These are phyloP conservation scores for Brassica carinata DNA, from an alignment of 345 rosid species.

Conservation along the genomic window DNA sequence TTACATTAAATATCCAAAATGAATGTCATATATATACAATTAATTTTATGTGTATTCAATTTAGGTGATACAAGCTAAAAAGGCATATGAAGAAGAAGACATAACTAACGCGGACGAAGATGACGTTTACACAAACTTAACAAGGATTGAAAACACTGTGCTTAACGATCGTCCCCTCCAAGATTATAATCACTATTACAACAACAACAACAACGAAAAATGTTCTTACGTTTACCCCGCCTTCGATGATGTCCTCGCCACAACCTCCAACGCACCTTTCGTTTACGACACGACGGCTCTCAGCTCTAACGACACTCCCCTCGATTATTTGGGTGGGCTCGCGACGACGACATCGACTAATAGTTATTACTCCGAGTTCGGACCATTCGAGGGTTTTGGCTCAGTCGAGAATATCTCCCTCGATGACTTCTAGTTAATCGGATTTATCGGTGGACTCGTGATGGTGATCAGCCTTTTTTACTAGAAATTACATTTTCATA, in stretches of 20 bases:
- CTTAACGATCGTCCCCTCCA: slow-evolving; percentile 52
- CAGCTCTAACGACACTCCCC: slow-evolving; percentile 67
- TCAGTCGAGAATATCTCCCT: slow-evolving; percentile 76
- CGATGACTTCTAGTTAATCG: slow-evolving; percentile 65
- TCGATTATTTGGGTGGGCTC: slow-evolving; percentile 82
- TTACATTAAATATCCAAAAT: not conserved
- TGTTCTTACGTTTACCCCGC: slow-evolving; percentile 52
- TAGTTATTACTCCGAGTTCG: slow-evolving; percentile 50
- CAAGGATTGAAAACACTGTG: slow-evolving; percentile 40
- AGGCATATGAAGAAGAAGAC: slow-evolving; percentile 70
- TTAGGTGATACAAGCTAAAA: slow-evolving; percentile 89
- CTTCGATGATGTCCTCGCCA: slow-evolving; percentile 42
- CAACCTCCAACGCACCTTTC: slow-evolving; percentile 47
- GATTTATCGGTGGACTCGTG: slow-evolving; percentile 22
- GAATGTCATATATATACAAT: not conserved
- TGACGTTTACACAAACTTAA: slow-evolving; percentile 59
- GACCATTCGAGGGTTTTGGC: slow-evolving; percentile 67
- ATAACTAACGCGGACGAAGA: slow-evolving; percentile 33
- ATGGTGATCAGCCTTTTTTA: slow-evolving; percentile 18
- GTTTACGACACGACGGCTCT: slow-evolving; percentile 79
- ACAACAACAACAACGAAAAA: slow-evolving; percentile 45
- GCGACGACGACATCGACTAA: slow-evolving; percentile 42
- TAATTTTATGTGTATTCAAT: not conserved
- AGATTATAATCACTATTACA: slow-evolving; percentile 22
- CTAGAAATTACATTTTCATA: slow-evolving; percentile 11